Percentiles rank a stretch among this genome's conserved stretches.
These are phyloP conservation scores for Ophiocordyceps sinensis DNA, from an alignment of 2,329 filamentous ascomycete species.

Conservation along the genomic window DNA sequence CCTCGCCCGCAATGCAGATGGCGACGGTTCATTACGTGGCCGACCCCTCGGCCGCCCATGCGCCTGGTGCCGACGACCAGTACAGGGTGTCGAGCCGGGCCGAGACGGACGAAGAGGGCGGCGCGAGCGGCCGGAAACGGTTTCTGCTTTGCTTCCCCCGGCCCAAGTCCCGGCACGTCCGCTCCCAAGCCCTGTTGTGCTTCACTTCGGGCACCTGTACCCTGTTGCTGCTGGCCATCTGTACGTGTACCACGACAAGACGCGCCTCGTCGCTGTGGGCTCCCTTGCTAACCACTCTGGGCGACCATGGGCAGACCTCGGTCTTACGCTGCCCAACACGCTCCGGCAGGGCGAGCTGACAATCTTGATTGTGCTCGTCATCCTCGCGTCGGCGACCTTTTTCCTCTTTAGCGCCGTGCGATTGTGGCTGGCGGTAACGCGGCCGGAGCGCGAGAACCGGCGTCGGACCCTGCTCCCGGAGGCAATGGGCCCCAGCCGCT, in stretches of 20 bases:
- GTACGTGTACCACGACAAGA: conserved; percentile 30
- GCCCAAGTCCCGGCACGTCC: conserved; percentile 37
- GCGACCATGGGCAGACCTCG: conserved; percentile 44
- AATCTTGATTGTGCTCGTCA: conserved; percentile 64
- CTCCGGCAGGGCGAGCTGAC: conserved; percentile 58
- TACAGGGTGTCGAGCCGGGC: background rate
- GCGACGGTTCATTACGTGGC: background rate
- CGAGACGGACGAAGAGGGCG: conserved; percentile 1
- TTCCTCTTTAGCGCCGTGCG: conserved; percentile 70
- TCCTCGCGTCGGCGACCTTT: conserved; percentile 59
- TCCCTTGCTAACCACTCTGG: background rate
- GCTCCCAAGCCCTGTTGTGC: conserved; percentile 42
- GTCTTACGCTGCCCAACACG: conserved; percentile 51
- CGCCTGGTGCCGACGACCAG: background rate
- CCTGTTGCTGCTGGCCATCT: conserved; percentile 43
- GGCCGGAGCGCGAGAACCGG: conserved; percentile 21
- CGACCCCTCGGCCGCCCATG: no score
- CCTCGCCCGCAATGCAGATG: conserved; percentile 1
- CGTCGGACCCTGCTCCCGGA: conserved; percentile 15
- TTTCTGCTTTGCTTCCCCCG: conserved; percentile 42
- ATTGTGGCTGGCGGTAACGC: conserved; percentile 51
- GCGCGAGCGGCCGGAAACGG: conserved; percentile 16
- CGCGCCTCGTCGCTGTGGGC: background rate
- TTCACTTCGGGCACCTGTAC: conserved; percentile 53
- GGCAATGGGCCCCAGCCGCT: conserved; percentile 44